Conservation (phyloP, 306 rosid genomes). For the Clitoria ternatea region DNA sequence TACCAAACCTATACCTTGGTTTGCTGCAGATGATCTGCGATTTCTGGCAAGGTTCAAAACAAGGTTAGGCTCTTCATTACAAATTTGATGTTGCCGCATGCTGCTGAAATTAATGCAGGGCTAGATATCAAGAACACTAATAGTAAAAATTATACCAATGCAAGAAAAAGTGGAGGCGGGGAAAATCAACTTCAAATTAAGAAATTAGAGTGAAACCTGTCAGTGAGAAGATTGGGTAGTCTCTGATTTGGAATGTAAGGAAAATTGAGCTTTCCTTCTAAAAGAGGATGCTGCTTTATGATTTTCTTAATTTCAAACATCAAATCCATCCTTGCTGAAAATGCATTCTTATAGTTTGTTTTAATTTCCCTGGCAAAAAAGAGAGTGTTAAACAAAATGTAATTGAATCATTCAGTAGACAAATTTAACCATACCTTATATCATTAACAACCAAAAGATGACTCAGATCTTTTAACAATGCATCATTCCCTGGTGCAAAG, state of each 20-base stretch:
- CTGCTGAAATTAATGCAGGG: background rate
- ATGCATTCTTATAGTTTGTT: no score
- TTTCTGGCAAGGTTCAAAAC: background rate
- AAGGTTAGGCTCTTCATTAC: background rate
- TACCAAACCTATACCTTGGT: background rate
- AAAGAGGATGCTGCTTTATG: slow-evolving; percentile 18
- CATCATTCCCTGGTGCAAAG: no score
- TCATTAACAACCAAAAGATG: no score
- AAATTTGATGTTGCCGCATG: background rate
- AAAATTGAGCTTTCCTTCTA: background rate
- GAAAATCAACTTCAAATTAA: background rate
- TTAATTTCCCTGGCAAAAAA: no score
- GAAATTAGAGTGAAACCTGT: slow-evolving; percentile 16
- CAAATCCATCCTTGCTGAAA: background rate
- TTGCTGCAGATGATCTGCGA: background rate
- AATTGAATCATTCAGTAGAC: no score
- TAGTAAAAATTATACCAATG: background rate
- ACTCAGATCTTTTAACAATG: no score
- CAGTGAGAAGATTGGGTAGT: background rate
- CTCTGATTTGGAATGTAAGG: background rate
- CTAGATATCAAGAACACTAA: background rate
- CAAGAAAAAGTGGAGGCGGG: background rate
- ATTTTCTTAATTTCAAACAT: background rate
- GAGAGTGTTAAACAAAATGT: no score
- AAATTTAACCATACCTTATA: no score